Evolutionary conservation across 2,329 filamentous ascomycete genomes (phyloP), one percentile per base, ranked within the genome.

Genomic region (Clarireedia sp.): DNA sequence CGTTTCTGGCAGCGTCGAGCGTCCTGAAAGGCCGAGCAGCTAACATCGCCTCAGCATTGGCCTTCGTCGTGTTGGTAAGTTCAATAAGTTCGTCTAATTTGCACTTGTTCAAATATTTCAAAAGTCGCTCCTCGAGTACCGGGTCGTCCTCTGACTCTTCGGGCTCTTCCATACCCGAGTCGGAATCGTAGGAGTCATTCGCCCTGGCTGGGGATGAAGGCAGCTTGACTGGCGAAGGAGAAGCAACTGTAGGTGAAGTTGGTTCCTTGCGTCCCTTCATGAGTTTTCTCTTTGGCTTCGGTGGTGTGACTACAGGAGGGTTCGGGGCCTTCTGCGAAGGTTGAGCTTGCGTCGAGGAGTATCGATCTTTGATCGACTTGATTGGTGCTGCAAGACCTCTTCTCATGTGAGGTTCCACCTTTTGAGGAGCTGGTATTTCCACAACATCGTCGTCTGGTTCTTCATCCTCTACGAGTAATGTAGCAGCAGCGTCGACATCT

Each of bases 81-180:
- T 95, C 91, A 1, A 87, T 82, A 43, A 99, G 79, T 56, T 92
- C 89, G 37, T 85, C 80, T 9, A 82, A 74, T 5, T 83, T 82
- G 68, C 89, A 94, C 0, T 78, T 82, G 66, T 97, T 97, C 70
- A 99, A 84, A 65, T 90, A 95, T 7, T 83, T 78, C 26, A 97
- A 74, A 6, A 96, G 80, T 54, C 78, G 78, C 4, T 66, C 66
- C 29, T 82, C 76, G 41, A 81, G 68, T 29, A 71, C 67, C 16
- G 71, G 69, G 50, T 74, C 71, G 24, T 74, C 72, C 44, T 73
- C 72, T 4, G 66, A 59, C 36, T 60, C 59, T 5, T 57, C 52
- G 24, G 59, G 66, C 17, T 62, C 62, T 17, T 53, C 66, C 55
- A 63, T 59, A 24, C 60, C 68, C 23, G 66, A 68, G 47, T 68